Conservation (phyloP, 2,329 filamentous ascomycete genomes). For the Neurospora crassa region DNA sequence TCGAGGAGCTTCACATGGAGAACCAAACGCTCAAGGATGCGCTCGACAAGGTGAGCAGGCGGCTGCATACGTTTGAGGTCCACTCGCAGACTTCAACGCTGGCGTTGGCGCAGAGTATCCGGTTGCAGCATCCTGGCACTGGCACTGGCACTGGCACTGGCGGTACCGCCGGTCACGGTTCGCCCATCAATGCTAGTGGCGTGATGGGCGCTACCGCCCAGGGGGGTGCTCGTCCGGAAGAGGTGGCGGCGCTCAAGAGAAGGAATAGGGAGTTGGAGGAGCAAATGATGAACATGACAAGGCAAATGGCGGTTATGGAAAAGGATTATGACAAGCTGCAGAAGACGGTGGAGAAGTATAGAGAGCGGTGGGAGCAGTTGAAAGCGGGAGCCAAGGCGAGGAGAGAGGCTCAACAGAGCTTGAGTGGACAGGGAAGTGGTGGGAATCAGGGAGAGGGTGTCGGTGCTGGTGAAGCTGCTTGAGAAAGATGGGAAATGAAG, state of each 20-base stretch:
- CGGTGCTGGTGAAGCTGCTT: neutral
- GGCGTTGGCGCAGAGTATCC: slow-evolving; percentile 75
- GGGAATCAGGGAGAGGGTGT: neutral
- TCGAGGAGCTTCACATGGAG: slow-evolving; percentile 83
- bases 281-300: slow-evolving; percentile 45
- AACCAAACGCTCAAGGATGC: slow-evolving; percentile 79
- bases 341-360: slow-evolving; percentile 47
- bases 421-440: neutral
- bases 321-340: slow-evolving; percentile 46
- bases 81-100: slow-evolving; percentile 81
- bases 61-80: slow-evolving; percentile 88
- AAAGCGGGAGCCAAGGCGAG: slow-evolving; percentile 53
- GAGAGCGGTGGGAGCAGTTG: slow-evolving; percentile 51
- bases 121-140: slow-evolving; percentile 39
- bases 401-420: slow-evolving; percentile 30
- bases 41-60: slow-evolving; percentile 75
- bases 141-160: neutral
- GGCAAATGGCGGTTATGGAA: slow-evolving; percentile 59
- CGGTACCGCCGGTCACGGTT: slow-evolving; percentile 23
- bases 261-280: slow-evolving; percentile 60
- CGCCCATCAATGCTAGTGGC: slow-evolving; percentile 28
- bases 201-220: slow-evolving; percentile 3
- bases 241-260: slow-evolving; percentile 27
- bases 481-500: neutral
- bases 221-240: slow-evolving; percentile 20